Evolutionary conservation across 1,139 yeast species (phyloP), one percentile per base, ranked within the genome.

Genomic region (Saccharomycopsis hybrid): DNA sequence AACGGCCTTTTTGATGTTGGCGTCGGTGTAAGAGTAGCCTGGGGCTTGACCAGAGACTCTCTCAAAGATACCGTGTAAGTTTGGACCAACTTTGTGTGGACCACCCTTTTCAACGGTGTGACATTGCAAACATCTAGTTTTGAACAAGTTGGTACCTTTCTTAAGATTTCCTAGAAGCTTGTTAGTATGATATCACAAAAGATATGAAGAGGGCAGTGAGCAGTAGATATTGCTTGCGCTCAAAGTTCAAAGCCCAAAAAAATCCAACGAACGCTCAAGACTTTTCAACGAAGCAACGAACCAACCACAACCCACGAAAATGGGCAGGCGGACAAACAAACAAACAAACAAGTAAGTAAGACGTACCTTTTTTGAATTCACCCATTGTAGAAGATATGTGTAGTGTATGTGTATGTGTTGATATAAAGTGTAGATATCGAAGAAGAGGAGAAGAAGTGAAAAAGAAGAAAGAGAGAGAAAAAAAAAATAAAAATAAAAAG

Each of bases 61-160:
- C 67, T 95, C 95, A 59, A 92, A 76, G 62, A 92, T 75, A 72
- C 97, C 98, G 73, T 88, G 85, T 71, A 92, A 85, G 74, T 90
- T 92, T 69, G 98, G 98, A 71, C 98, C 98, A 66, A 92, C 97
- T 82, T 92, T 92, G 88, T 92, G 82, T 64, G 97, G 90, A 58
- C 95, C 98, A 68, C 96, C 97, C 57, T 74, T 76, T 73, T 92
- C 97, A 61, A 83, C 83, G 65, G 98, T 92, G 84, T 92, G 98
- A 75, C 98, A 92, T 78, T 92, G 98, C 64, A 89, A 80, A 76
- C 98, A 92, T 83, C 98, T 87, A 60, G 97, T 92, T 79, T 92
- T 92, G 84, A 92, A 92, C 62, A 92, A 80, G 69, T 87, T 88
- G 61, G 97, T 97, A 78, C 98, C 98, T 77, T 92, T 92, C 81